Evolutionary conservation across 1,284 basidiomycete genomes (phyloP).

Genomic region (Trametes sp.): DNA sequence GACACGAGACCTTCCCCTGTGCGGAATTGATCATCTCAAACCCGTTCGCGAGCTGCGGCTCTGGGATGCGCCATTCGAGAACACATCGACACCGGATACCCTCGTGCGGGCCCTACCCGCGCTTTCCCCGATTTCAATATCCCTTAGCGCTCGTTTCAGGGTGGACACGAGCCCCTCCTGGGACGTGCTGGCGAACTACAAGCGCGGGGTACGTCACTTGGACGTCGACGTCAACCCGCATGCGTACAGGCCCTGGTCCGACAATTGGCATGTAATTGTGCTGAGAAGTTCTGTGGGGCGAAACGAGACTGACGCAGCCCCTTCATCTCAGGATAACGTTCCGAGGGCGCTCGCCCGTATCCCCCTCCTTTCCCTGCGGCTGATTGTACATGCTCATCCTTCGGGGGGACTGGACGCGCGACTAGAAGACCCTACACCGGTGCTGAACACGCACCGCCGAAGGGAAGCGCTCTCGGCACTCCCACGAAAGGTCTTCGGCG

Average conservation of each 20-base stretch:
- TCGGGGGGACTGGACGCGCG: not conserved
- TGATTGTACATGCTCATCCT: not conserved
- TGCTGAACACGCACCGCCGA: not conserved
- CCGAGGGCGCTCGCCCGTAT: not conserved
- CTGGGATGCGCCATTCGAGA: not conserved
- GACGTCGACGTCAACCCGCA: conserved; percentile 1
- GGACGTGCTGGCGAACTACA: not conserved
- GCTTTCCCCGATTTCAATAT: not conserved
- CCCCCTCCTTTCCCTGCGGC: not conserved
- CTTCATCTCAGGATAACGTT: not conserved
- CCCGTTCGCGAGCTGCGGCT: not conserved
- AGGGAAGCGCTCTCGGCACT: not conserved
- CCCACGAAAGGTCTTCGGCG: not conserved
- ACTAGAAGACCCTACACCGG: not conserved
- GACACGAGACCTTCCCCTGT: not conserved
- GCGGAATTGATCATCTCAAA: not conserved
- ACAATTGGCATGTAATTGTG: not conserved
- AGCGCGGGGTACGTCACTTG: not conserved
- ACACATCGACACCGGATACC: not conserved
- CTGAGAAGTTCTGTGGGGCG: too few species aligned
- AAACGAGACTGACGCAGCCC: not conserved
- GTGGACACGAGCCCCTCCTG: not conserved
- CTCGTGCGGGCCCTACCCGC: not conserved
- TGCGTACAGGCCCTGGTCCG: conserved; percentile 1
- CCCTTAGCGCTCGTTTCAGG: not conserved